Conservation (phyloP, 2,329 filamentous ascomycete species). For the Talaromyces atroroseus region DNA sequence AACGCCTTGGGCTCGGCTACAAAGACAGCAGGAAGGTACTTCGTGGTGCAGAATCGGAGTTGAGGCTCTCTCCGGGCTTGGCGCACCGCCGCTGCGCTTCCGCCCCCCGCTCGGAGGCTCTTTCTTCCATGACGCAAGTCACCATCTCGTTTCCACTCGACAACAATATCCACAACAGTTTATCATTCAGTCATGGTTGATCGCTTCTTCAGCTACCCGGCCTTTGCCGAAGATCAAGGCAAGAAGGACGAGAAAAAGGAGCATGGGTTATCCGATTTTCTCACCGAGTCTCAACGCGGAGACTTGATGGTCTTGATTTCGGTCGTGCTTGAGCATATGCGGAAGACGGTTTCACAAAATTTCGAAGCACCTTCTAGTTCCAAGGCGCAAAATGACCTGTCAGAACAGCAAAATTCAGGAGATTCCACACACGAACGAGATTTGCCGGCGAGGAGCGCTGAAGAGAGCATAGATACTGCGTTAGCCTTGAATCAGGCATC, state of each 20-base stretch:
- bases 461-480: background rate
- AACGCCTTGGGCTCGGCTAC: conserved; percentile 63
- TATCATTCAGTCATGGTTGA: background rate
- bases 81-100: background rate
- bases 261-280: conserved; percentile 38
- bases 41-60: conserved; percentile 59
- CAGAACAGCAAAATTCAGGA: conserved; percentile 24
- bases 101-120: background rate
- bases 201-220: background rate
- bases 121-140: background rate
- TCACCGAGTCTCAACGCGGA: conserved; percentile 37
- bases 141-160: background rate
- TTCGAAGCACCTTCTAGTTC: conserved; percentile 24
- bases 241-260: conserved; percentile 18
- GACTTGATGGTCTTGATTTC: conserved; percentile 40
- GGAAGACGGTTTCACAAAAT: conserved; percentile 31
- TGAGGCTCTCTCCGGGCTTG: background rate
- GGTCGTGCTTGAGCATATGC: conserved; percentile 37
- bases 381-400: conserved; percentile 19
- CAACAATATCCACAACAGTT: background rate
- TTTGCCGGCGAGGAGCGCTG: background rate
- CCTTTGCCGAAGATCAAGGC: conserved; percentile 13
- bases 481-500: conserved; percentile 6
- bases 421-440: background rate
- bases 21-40: conserved; percentile 65